Evolutionary conservation across 2,329 filamentous ascomycete species (phyloP).

Genomic region (Colletotrichum viniferum): DNA sequence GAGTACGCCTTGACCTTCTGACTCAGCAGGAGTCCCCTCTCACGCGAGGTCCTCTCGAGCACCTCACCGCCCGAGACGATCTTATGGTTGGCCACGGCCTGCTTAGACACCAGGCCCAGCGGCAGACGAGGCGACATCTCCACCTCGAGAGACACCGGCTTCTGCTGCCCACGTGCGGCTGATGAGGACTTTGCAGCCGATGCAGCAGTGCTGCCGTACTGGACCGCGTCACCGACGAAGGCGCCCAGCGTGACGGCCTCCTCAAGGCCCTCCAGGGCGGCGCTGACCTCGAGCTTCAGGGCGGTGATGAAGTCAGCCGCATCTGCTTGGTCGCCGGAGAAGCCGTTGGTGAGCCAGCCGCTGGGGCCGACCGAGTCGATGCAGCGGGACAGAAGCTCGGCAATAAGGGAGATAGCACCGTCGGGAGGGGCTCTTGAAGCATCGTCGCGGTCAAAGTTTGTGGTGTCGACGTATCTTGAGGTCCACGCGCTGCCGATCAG

Average conservation of each 20-base stretch:
- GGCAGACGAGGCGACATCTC: slow-evolving; percentile 64
- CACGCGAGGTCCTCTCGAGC: slow-evolving; percentile 69
- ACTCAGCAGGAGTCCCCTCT: slow-evolving; percentile 78
- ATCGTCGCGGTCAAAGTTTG: slow-evolving; percentile 46
- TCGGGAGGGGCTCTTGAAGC: slow-evolving; percentile 59
- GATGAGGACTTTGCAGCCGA: slow-evolving; percentile 25
- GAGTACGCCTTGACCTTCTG: slow-evolving; percentile 84
- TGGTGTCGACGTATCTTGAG: slow-evolving; percentile 68
- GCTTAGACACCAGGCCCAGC: slow-evolving; percentile 70
- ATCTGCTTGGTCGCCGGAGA: slow-evolving; percentile 53
- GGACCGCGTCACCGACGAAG: slow-evolving; percentile 68
- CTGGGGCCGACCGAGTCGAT: slow-evolving; percentile 77
- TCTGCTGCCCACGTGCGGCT: slow-evolving; percentile 30
- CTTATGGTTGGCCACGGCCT: slow-evolving; percentile 57
- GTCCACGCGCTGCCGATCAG: slow-evolving; percentile 79
- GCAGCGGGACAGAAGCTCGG: slow-evolving; percentile 73
- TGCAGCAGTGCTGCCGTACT: slow-evolving; percentile 53
- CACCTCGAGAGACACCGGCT: slow-evolving; percentile 50
- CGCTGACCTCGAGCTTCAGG: slow-evolving; percentile 71
- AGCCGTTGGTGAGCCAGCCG: slow-evolving; percentile 73
- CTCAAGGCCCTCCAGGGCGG: slow-evolving; percentile 73
- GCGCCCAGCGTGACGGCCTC: slow-evolving; percentile 70
- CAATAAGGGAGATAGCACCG: slow-evolving; percentile 72
- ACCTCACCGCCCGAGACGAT: slow-evolving; percentile 73
- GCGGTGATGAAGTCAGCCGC: slow-evolving; percentile 68